These are phyloP conservation scores for Neodidymelliopsis sp. DNA, from an alignment of 2,329 filamentous ascomycete genomes.

Conservation along the genomic window DNA sequence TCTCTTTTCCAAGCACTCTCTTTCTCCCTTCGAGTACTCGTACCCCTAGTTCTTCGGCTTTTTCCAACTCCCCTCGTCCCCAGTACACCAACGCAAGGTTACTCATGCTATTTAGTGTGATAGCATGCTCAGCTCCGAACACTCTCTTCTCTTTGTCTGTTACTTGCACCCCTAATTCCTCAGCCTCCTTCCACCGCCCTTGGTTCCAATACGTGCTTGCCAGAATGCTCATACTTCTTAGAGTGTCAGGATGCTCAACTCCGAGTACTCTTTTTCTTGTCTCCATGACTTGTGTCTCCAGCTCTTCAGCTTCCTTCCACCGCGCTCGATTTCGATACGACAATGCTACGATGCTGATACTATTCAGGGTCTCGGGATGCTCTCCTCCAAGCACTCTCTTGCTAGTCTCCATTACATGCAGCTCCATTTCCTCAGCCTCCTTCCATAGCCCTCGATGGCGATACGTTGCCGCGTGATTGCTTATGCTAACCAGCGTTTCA, in stretches of 20 bases:
- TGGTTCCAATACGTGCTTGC: neutral
- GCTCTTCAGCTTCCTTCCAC: too few relatives aligned
- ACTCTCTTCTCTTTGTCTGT: constrained; percentile 16
- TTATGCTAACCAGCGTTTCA: constrained; percentile 5
- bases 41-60: too few relatives aligned
- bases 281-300: too few relatives aligned
- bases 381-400: constrained; percentile 11
- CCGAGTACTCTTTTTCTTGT: constrained; percentile 2
- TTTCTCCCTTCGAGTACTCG: too few relatives aligned
- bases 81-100: constrained; percentile 19
- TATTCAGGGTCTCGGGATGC: constrained; percentile 18
- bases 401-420: too few relatives aligned
- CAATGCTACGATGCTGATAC: constrained; percentile 14
- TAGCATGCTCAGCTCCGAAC: constrained; percentile 9
- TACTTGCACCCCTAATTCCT: too few relatives aligned
- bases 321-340: too few relatives aligned
- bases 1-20: constrained; percentile 3
- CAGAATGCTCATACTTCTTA: constrained; percentile 1
- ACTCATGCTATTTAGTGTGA: constrained; percentile 15
- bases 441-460: constrained; percentile 4
- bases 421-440: too few relatives aligned
- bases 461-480: constrained; percentile 4
- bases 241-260: constrained; percentile 14
- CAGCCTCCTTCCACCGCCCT: neutral
- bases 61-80: too few relatives aligned